Evolutionary conservation across 2,329 filamentous ascomycete species (phyloP), one percentile per base, ranked within the genome.

Genomic region (Lasiodiplodia citricola): DNA sequence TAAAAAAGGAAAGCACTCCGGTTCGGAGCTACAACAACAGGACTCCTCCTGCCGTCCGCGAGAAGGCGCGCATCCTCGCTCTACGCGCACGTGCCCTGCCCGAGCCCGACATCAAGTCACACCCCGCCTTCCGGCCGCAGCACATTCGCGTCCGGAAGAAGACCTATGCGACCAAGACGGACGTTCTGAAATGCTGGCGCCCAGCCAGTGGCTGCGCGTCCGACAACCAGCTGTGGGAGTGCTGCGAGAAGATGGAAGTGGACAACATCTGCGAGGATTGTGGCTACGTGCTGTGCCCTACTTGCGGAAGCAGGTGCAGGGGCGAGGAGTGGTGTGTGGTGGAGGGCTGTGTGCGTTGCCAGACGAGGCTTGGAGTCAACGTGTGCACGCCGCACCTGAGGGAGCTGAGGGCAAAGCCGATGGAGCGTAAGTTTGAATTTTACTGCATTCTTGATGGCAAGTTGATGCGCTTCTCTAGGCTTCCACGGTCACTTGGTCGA

Each of bases 191-290:
- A 11, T 64, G 60, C 31, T 64, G 60, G 60, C 60, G 60, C 14
- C 60, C 60, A 14, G 21, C 11, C 4, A 8, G 6, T 35, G 14
- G 23, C 7, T 11, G 7, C 13, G 4, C 8, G 6, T 8, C 5
- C 23, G 28, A 52, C 60, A 28, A 52, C 10, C 14, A 52, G 18
- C 41, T 37, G 21, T 31, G 35, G 28, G 54, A 31, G 21, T 67
- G 65, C 54, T 67, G 65, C 21, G 28, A 52, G 47, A 44, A 28
- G 28, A 41, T 21, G 23, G 44, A 21, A 1, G 44, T 47, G 6
- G 65, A 38, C 18, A 7, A 4, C 41, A 50, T 58, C 54, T 67
- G 65, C 55, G 56, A 67, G 21, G 65, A 67, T 56, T 67, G 65
- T 31, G 56, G 56, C 18, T 58, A 47, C 55, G 31, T 58, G 18